Conservation (phyloP, 2,329 filamentous ascomycete species). For the Xylariaceae sp. region DNA sequence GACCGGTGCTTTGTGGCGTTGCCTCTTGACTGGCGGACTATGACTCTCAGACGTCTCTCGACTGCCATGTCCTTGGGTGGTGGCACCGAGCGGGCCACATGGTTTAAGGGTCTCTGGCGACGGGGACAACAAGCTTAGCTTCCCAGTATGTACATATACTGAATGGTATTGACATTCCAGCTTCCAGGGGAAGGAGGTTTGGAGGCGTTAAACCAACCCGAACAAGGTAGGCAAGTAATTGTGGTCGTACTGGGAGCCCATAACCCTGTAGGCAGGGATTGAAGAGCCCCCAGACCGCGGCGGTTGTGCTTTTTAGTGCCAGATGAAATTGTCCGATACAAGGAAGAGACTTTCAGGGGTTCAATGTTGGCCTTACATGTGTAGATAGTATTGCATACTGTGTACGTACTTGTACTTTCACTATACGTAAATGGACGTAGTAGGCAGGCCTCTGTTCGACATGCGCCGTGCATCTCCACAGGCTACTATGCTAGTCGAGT, state of each 20-base stretch:
- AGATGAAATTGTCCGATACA: slow-evolving; percentile 53
- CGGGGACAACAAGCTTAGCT: slow-evolving; percentile 13
- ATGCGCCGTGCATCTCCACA: slow-evolving; percentile 7
- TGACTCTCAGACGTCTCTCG: slow-evolving; percentile 23
- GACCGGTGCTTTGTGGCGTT: slow-evolving; percentile 38
- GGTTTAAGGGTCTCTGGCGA: slow-evolving; percentile 41
- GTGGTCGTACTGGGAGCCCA: neutral
- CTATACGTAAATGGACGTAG: no score
- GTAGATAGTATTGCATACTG: slow-evolving; percentile 40
- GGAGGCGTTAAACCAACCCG: slow-evolving; percentile 19
- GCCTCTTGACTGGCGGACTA: slow-evolving; percentile 30
- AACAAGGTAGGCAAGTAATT: slow-evolving; percentile 20
- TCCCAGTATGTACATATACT: no score
- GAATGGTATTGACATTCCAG: no score
- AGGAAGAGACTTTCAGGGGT: slow-evolving; percentile 41
- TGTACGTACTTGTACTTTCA: slow-evolving; percentile 17
- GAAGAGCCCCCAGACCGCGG: slow-evolving; percentile 40
- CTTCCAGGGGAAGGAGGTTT: no score
- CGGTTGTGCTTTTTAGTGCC: slow-evolving; percentile 44
- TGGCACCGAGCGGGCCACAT: slow-evolving; percentile 37
- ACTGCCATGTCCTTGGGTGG: slow-evolving; percentile 35
- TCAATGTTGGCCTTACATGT: slow-evolving; percentile 40
- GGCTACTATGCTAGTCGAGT: neutral
- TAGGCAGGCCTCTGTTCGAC: slow-evolving; percentile 3
- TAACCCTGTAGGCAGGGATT: slow-evolving; percentile 31